Base-by-base conservation (phyloP, 1,284 basidiomycete species). In the Entoloma clypeatum region DNA sequence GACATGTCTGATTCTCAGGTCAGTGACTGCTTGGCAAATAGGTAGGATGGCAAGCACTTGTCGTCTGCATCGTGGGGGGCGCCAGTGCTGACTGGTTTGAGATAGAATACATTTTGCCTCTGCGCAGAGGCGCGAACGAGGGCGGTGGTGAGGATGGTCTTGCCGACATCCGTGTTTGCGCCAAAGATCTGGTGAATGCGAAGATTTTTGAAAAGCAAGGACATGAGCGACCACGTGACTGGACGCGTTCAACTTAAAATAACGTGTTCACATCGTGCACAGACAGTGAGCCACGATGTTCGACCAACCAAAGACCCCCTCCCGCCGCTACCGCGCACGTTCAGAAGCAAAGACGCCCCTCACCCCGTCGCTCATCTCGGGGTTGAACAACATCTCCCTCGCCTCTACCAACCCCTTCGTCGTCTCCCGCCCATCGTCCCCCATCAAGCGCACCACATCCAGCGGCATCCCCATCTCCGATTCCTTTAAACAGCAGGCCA, bases 41-140 rank as follows among this genome's bases (percentile, higher is more conserved):
- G 36, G 33, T 7, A 39, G 29, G 10, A 33, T 4, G 14, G 8
- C 21, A 64, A 79, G 51, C 54, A 94, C 92, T 67, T 68, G 51
- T 91, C 86, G 59, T 96, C 92, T 13, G 90, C 87, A 48, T 89
- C 83, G 18, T 75, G 63, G n/a, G 76, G 68, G 1, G 82, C 72
- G 1, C 93, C 92, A 0, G 93, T 94, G 58, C 90, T 93, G 48
- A 95, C 81, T 0, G 92, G 93, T 59, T 96, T 97, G 47, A 96
- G 68, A 57, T 96, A 96, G 54, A 81, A 86, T 0, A 88, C 84
- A 11, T 67, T 69, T 28, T 69, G 63, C 19, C 56, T 63, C 0
- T 63, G 57, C 1, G 81, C 81, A 16, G 88, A 88, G 0, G 89
- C 82, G 23, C 86, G 74, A 31, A 82, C 77, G 22, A 97, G 77